Percentiles rank a stretch among this genome's conserved stretches.
Evolutionary conservation across 345 rosid species (phyloP).

Genomic region (Arabidopsis suecica): DNA sequence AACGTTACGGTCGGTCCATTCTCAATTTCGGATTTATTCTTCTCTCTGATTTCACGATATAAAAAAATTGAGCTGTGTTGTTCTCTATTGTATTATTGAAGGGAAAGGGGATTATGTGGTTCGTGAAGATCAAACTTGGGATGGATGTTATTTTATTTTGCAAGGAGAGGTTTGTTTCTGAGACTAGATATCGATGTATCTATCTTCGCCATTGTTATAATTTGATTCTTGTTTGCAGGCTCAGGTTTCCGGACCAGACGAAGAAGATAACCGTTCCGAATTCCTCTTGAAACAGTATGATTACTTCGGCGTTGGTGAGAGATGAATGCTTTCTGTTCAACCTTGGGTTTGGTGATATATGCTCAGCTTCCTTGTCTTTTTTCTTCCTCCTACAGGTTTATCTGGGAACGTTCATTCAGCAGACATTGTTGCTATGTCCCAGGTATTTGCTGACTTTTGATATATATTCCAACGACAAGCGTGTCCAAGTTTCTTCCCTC

Average conservation of each 20-base stretch:
- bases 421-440: conserved; percentile 75
- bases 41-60: background rate
- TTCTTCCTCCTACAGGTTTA: conserved; percentile 53
- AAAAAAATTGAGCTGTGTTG: no score
- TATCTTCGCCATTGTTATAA: background rate
- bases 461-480: conserved; percentile 12
- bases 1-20: conserved; percentile 59
- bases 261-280: conserved; percentile 72
- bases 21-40: background rate
- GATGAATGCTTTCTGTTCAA: conserved; percentile 20
- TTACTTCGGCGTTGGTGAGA: conserved; percentile 85
- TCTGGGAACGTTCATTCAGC: conserved; percentile 60
- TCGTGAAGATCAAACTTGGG: conserved; percentile 73
- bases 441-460: conserved; percentile 53
- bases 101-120: conserved; percentile 75
- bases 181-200: background rate
- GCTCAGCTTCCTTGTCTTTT: background rate
- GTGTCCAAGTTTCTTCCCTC: conserved; percentile 17
- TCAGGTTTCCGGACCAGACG: conserved; percentile 68
- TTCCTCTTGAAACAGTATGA: conserved; percentile 76
- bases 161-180: conserved; percentile 73
- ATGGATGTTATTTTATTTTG: conserved; percentile 86
- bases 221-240: conserved; percentile 57
- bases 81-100: conserved; percentile 41
- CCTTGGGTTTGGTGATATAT: background rate